Percentiles rank a stretch among this genome's conserved stretches.
Conservation (phyloP, 1,284 basidiomycete genomes). For the Pisolithus thermaeus region DNA sequence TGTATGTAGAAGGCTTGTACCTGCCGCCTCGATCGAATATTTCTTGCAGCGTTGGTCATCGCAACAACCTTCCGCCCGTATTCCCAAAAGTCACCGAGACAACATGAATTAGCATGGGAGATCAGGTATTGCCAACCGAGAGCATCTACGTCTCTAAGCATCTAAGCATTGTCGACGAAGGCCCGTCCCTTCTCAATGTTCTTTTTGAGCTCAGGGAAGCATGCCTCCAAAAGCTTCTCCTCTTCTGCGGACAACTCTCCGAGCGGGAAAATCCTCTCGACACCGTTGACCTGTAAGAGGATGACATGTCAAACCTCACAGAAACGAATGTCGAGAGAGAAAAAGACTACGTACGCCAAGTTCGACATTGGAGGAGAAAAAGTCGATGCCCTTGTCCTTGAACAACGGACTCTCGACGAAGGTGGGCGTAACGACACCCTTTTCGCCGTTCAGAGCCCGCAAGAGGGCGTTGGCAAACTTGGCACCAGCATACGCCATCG, state of each 20-base stretch:
- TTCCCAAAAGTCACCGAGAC: not conserved
- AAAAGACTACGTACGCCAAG: conserved; percentile 65
- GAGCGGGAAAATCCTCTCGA: conserved; percentile 83
- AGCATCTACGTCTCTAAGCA: not conserved
- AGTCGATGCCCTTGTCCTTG: conserved; percentile 79
- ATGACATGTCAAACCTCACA: conserved; percentile 6
- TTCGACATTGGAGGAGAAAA: conserved; percentile 88
- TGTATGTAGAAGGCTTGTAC: no score
- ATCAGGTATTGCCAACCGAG: not conserved
- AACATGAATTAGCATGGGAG: not conserved
- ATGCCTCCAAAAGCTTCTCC: conserved; percentile 81
- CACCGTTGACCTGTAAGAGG: conserved; percentile 67
- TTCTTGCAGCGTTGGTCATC: no score
- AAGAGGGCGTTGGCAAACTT: conserved; percentile 84
- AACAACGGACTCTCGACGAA: conserved; percentile 86
- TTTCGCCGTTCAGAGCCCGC: conserved; percentile 83
- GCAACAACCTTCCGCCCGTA: no score
- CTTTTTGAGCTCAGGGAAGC: conserved; percentile 91
- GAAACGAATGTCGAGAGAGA: not conserved
- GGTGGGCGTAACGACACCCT: conserved; percentile 77
- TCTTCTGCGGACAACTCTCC: conserved; percentile 76
- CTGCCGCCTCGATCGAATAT: no score
- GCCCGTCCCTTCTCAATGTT: conserved; percentile 94
- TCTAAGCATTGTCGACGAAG: conserved; percentile 52
- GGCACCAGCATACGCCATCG: conserved; percentile 92